phyloP scores from a whole-genome alignment of 176 grass and related monocot species.

The Musa schizocarpa region DNA sequence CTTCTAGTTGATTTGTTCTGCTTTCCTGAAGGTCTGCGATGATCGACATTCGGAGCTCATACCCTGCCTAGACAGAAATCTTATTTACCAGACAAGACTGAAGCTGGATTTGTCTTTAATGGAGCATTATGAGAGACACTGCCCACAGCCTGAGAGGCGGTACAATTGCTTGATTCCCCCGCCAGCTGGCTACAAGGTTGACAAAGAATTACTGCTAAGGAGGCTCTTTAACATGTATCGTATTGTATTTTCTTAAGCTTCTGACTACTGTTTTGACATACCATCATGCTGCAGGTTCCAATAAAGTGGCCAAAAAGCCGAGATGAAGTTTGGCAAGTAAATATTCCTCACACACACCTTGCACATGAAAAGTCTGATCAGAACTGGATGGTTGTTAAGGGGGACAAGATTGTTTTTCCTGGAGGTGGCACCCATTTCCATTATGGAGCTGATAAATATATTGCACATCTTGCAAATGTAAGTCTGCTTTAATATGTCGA shows the following conservation, averaged over 20 bases:
- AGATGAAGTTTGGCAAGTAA: constrained; percentile 94
- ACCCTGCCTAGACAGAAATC: constrained; percentile 97
- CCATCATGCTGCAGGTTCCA: constrained; percentile 40
- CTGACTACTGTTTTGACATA: not conserved
- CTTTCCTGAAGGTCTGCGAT: constrained; percentile 61
- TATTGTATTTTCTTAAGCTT: not conserved
- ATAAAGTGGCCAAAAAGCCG: constrained; percentile 99
- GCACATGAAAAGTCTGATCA: constrained; percentile 97
- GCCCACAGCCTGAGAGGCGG: constrained; percentile 77
- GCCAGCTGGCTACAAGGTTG: constrained; percentile 85
- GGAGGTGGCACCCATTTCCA: constrained; percentile 98
- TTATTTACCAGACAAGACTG: constrained; percentile 95
- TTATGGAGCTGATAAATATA: constrained; percentile 94
- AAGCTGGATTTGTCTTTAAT: constrained; percentile 96
- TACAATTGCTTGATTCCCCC: constrained; percentile 92
- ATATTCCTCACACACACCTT: constrained; percentile 95
- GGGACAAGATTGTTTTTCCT: constrained; percentile 89
- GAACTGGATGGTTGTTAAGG: constrained; percentile 96
- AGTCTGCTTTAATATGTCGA: not conserved
- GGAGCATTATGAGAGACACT: constrained; percentile 99
- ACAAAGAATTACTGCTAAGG: not conserved
- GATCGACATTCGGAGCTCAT: constrained; percentile 89
- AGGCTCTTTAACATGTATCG: not conserved
- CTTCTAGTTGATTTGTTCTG: not conserved
- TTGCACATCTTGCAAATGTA: constrained; percentile 92